Base-by-base conservation (phyloP, 441 rosid genomes). In the Brassica balearica region DNA sequence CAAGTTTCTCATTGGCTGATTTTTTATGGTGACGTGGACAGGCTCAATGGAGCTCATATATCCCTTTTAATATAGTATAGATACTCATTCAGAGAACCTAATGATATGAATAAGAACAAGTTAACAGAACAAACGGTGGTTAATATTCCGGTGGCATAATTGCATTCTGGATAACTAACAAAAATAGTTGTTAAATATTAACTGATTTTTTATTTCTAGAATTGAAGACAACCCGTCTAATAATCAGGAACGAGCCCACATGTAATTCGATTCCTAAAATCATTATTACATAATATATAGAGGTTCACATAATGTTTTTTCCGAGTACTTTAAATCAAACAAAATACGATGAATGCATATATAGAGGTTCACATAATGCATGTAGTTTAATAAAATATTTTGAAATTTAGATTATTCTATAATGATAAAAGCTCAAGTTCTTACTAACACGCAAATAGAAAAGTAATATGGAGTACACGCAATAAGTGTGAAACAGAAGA, bases 101-200 rank as follows among this genome's bases (percentile, higher is more conserved):
- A 32, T 29, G 65, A 74, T 3, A 65, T 53, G 55, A 56, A 29
- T 12, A 53, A 63, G 48, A 71, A 71, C 59, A 72, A 38, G 38
- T 20, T 59, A 59, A 60, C 56, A 32, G 56, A 60, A 36, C 29
- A 72, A 38, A 72, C 56, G 75, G 75, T 38, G n/a, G 67, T 60
- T 72, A 60, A 60, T 32, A 48, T 59, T 56, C 32, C 43, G 8
- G 8, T 29, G 22, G 60, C 72, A 68, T 48, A 48, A 68, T 68
- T 68, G 60, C 60, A 25, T 25, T 46, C 14, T 3, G 12, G 9
- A 61, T 8, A 6, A 69, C 38, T 20, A 20, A 71, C 14, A 36
- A 22, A 19, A 59, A 1, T 34, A 8, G 22, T 22, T 48, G 23
- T 60, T 29, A 10, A 14, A 51, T 11, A 3, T 41, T 38, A 71